Conservation (phyloP, 352 stramenopile species). For the Pythium monospermum region DNA sequence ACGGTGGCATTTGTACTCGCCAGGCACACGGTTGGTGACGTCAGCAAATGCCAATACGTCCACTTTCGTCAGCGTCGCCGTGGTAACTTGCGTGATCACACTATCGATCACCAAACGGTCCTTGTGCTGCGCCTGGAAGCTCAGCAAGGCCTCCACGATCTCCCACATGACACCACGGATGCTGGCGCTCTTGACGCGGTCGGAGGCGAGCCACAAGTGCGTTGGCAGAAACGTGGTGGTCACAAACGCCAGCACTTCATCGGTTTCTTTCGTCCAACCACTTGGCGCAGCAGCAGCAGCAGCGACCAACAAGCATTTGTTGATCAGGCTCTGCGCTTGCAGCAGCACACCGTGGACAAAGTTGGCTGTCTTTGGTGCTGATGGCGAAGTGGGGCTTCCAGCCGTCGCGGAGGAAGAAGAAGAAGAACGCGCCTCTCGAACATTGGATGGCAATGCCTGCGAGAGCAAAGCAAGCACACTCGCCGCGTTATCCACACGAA, state of each 20-base stretch:
- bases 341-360: constrained; percentile 57
- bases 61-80: neutral
- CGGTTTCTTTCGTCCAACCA: constrained; percentile 9
- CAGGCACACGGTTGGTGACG: constrained; percentile 5
- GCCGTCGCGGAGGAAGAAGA: too few relatives aligned
- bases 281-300: neutral
- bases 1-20: constrained; percentile 20
- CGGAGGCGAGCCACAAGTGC: constrained; percentile 45
- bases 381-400: neutral
- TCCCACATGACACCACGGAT: constrained; percentile 49
- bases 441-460: constrained; percentile 34
- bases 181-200: constrained; percentile 25
- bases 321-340: constrained; percentile 49
- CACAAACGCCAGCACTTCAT: constrained; percentile 27
- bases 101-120: neutral
- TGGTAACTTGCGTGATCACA: constrained; percentile 4
- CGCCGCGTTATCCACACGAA: constrained; percentile 47
- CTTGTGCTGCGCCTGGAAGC: constrained; percentile 20
- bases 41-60: constrained; percentile 1
- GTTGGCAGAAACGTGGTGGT: constrained; percentile 30
- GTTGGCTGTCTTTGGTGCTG: constrained; percentile 37
- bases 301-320: constrained; percentile 30
- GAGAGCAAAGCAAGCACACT: constrained; percentile 34
- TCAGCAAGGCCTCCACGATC: constrained; percentile 39
- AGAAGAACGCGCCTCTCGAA: too few relatives aligned